Evolutionary conservation across 176 grass and related monocot genomes (phyloP), one percentile per base, ranked within the genome.

Genomic region (Phragmites australis): DNA sequence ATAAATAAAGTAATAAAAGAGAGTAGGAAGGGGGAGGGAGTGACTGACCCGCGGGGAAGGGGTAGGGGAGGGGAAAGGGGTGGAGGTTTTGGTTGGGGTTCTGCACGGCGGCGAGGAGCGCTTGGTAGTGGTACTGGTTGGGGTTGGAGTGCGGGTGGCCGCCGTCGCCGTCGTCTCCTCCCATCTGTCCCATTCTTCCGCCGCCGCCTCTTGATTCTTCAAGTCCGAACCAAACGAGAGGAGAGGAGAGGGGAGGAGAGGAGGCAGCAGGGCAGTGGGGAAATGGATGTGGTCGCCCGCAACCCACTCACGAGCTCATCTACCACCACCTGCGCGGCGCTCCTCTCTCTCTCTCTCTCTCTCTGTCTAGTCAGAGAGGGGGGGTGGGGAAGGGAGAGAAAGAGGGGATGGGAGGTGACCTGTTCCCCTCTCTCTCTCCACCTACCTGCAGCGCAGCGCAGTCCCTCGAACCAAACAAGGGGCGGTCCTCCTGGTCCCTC

Each of bases 91-190:
- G 80, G 69, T 7, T 66, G 42, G 84, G 62, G 40, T 62, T 63
- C 60, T 86, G 87, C 80, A 82, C 63, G 69, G 84, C 81, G 81
- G 87, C 64, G 41, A 86, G 84, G 26, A 83, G 83, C 19, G 87
- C 82, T 26, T 89, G 87, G 82, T 89, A 89, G 52, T 89, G 76
- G 75, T 75, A 81, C 45, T 54, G 85, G 55, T 82, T 53, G 59
- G 59, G 59, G 34, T 37, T 37, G 2, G 34, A 37, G 7, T 76
- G 52, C 11, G n/a, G 63, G 45, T 41, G 43, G 43, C 43, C 74
- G 42, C 30, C 80, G 48, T 30, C 74, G 47, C 21, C 79, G 44
- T 1, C 77, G 61, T 37, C 79, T 46, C 50, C 86, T 12, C 65
- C 83, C 82, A 77, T 77, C 39, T 76, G 82, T 23, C 87, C 76